These are phyloP conservation scores for Fusarium nisikadoi DNA, from an alignment of 2,329 filamentous ascomycete genomes.

Conservation along the genomic window DNA sequence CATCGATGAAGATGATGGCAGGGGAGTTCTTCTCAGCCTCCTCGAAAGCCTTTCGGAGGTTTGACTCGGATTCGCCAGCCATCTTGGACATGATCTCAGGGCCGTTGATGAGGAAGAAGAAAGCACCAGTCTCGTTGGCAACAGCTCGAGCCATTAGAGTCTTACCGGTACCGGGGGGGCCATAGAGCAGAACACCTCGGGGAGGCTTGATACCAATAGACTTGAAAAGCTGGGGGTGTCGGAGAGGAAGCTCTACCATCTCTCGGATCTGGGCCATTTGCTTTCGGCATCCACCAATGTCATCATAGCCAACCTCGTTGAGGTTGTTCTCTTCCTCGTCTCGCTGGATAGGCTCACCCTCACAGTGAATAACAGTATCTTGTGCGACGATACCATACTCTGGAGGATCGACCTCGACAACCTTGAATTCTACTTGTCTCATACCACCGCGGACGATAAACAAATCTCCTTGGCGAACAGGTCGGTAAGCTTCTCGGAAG, in stretches of 20 bases:
- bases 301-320: conserved; percentile 98
- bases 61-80: conserved; percentile 99
- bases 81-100: conserved; percentile 99
- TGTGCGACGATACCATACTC: conserved; percentile 99
- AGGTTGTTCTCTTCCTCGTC: conserved; percentile 99
- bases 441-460: conserved; percentile 98
- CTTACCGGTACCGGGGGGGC: conserved; percentile 98
- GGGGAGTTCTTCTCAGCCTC: conserved; percentile 99
- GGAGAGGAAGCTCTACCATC: conserved; percentile 94
- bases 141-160: conserved; percentile 98
- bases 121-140: conserved; percentile 97
- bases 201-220: conserved; percentile 99
- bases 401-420: conserved; percentile 97
- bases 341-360: conserved; percentile 89
- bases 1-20: conserved; percentile 99
- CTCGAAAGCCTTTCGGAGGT: conserved; percentile 98
- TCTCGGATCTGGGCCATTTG: conserved; percentile 99
- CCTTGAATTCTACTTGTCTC: conserved; percentile 99
- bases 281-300: conserved; percentile 99
- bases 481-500: conserved; percentile 98
- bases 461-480: conserved; percentile 94
- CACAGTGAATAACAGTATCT: conserved; percentile 98
- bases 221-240: conserved; percentile 99
- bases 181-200: conserved; percentile 95
- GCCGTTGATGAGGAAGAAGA: conserved; percentile 99